A percentile compares a stretch with the other conserved stretches of the same genome.
phyloP scores from a whole-genome alignment of 768 basidiomycete genomes.

The Xerocomellus intermedius region DNA sequence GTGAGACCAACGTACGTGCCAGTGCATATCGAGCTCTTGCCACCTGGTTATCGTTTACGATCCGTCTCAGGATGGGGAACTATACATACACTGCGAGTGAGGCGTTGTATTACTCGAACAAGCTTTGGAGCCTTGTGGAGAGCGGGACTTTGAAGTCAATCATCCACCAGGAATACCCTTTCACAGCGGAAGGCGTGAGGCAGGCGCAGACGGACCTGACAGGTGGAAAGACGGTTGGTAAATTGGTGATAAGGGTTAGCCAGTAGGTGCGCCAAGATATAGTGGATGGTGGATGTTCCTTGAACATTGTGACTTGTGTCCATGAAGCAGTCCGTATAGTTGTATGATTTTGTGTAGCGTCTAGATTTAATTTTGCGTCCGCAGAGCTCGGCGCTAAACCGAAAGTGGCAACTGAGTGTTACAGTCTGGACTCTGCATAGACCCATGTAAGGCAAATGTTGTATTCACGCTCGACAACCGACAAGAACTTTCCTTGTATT shows the following conservation, averaged over 20 bases:
- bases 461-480: slow-evolving; percentile 15
- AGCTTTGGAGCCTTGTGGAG: slow-evolving; percentile 61
- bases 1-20: slow-evolving; percentile 67
- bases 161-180: slow-evolving; percentile 76
- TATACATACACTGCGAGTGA: slow-evolving; percentile 78
- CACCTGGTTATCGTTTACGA: not conserved
- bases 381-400: not conserved
- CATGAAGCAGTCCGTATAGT: no score
- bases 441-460: slow-evolving; percentile 23
- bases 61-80: slow-evolving; percentile 55
- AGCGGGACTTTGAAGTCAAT: slow-evolving; percentile 62
- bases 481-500: slow-evolving; percentile 23
- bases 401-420: not conserved
- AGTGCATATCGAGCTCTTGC: not conserved
- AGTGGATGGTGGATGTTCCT: not conserved
- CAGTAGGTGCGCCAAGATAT: slow-evolving; percentile 6
- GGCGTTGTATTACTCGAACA: slow-evolving; percentile 57
- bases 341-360: no score
- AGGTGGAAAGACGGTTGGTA: slow-evolving; percentile 78
- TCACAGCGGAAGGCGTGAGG: slow-evolving; percentile 75
- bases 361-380: no score
- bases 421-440: not conserved
- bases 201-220: slow-evolving; percentile 78
- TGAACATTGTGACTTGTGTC: no score
- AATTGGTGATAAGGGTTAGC: slow-evolving; percentile 74